Evolutionary conservation across 768 basidiomycete species (phyloP).

Genomic region (Panaeolus papilionaceus): DNA sequence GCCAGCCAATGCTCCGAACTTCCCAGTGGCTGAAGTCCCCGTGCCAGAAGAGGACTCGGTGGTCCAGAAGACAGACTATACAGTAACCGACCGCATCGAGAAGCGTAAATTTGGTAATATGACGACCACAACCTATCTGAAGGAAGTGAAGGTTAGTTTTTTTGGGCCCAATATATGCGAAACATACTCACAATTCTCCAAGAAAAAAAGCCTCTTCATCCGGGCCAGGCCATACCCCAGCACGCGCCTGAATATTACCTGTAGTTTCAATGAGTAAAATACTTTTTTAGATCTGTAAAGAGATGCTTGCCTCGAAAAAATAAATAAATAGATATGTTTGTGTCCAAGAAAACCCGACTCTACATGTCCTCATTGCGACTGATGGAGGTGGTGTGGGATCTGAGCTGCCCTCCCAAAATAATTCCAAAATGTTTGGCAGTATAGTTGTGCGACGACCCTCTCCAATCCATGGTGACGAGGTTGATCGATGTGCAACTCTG

Average conservation of each 20-base stretch:
- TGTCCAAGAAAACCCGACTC: neutral
- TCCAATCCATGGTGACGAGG: constrained; percentile 4
- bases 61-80: neutral
- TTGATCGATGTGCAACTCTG: neutral
- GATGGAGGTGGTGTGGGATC: constrained; percentile 20
- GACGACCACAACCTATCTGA: neutral
- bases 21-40: too few relatives aligned
- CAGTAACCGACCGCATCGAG: neutral
- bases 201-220: neutral
- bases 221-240: neutral
- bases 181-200: neutral
- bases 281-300: neutral
- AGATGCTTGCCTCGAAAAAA: neutral
- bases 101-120: neutral
- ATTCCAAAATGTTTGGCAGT: constrained; percentile 19
- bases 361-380: neutral
- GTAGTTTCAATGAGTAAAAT: neutral
- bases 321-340: neutral
- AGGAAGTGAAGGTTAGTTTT: neutral
- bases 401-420: constrained; percentile 20
- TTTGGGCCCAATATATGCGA: neutral
- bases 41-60: neutral
- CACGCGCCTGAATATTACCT: neutral
- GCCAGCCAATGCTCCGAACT: neutral
- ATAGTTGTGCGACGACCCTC: constrained; percentile 11